Conservation (phyloP, 2,329 filamentous ascomycete species). For the Fusarium nygamai region DNA sequence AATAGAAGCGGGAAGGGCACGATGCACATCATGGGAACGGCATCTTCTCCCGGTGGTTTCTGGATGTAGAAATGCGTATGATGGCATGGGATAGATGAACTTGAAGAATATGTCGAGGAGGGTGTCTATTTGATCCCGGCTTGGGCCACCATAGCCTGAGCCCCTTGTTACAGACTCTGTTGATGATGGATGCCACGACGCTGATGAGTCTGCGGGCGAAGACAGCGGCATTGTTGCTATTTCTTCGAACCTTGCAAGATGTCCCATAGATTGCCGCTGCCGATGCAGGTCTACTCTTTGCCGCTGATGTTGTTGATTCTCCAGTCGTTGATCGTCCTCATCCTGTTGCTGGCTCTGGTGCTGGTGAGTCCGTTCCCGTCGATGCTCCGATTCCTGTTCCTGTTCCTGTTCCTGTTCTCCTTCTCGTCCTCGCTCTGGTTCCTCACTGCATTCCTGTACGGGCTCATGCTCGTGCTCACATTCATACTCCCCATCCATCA, state of each 20-base stretch:
- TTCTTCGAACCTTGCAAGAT: background rate
- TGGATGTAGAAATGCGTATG: background rate
- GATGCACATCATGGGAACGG: background rate
- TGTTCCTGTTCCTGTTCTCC: background rate
- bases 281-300: background rate
- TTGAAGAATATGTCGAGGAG: background rate
- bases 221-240: background rate
- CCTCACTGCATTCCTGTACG: background rate
- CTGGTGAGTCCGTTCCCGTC: background rate
- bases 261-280: background rate
- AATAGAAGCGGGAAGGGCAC: background rate
- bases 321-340: background rate
- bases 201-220: background rate
- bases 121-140: rapidly evolving
- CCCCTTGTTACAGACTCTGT: background rate
- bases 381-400: background rate
- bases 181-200: background rate
- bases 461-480: background rate
- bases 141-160: background rate
- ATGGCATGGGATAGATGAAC: background rate
- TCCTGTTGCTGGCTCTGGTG: background rate
- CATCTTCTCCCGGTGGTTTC: background rate
- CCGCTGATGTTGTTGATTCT: background rate
- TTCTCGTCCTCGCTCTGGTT: background rate
- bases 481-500: background rate